These are phyloP conservation scores for Tetracladium setigerum DNA, from an alignment of 495 filamentous ascomycete genomes.

Conservation along the genomic window DNA sequence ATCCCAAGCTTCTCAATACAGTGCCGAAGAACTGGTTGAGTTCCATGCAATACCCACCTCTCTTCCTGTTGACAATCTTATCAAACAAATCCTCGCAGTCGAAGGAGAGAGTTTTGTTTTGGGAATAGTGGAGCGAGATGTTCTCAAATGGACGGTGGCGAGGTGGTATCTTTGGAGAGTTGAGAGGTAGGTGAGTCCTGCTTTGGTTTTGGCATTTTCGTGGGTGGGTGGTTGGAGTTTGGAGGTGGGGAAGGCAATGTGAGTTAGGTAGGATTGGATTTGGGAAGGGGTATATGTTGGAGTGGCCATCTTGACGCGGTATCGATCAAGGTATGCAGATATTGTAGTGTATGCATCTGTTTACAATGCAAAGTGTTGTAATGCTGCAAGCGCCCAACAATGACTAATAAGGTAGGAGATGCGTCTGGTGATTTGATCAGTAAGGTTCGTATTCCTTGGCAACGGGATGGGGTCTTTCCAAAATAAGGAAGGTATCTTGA, in stretches of 20 bases:
- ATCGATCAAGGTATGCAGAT: no score
- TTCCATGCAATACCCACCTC: conserved; percentile 75
- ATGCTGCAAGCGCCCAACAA: no score
- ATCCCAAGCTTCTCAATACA: conserved; percentile 56
- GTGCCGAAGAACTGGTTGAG: conserved; percentile 58
- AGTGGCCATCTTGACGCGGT: no score
- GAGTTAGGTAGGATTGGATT: conserved; percentile 3
- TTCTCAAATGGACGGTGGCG: conserved; percentile 62
- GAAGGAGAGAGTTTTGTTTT: conserved; percentile 41
- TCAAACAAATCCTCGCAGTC: conserved; percentile 47
- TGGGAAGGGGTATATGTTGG: conserved; percentile 1
- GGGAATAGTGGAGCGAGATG: conserved; percentile 40
- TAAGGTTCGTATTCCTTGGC: no score
- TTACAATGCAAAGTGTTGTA: no score
- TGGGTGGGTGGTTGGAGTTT: background rate
- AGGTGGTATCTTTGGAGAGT: conserved; percentile 41
- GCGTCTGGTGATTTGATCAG: no score
- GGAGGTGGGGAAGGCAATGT: background rate
- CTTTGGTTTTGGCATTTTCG: background rate
- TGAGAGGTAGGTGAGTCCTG: conserved; percentile 24
- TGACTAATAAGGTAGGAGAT: no score
- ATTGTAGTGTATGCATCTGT: no score
- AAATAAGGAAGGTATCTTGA: no score
- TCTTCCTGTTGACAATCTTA: conserved; percentile 52
- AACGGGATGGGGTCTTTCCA: no score